Evolutionary conservation across 352 stramenopile genomes (phyloP).

Genomic region (Hyaloperonospora brassicae): DNA sequence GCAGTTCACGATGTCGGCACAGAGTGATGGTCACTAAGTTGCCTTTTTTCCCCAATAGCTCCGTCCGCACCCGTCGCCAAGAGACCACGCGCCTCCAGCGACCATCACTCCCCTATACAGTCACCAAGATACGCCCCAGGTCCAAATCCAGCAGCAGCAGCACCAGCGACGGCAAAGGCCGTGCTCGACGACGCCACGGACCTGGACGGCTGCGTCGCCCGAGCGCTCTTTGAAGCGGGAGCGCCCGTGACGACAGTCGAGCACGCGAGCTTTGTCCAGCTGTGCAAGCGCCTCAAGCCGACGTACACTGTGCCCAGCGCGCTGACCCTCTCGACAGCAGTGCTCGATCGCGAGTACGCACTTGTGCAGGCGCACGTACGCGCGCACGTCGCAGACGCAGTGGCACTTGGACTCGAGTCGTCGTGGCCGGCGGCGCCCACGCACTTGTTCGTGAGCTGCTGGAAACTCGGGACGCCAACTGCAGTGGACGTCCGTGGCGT

Average conservation of each 20-base stretch:
- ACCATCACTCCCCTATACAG: not conserved
- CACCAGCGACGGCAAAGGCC: conserved; percentile 5
- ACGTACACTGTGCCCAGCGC: conserved; percentile 43
- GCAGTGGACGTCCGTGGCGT: no score
- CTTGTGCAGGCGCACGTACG: conserved; percentile 52
- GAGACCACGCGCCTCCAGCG: conserved; percentile 8
- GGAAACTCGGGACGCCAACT: no score
- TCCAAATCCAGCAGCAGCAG: conserved; percentile 8
- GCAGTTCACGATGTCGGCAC: conserved; percentile 6
- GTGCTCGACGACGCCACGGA: conserved; percentile 44
- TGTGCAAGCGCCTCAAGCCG: conserved; percentile 54
- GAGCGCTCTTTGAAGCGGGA: conserved; percentile 45
- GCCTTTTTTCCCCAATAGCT: conserved; percentile 4
- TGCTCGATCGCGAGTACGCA: conserved; percentile 56
- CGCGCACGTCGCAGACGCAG: conserved; percentile 40
- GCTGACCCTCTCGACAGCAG: conserved; percentile 37
- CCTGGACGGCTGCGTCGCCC: conserved; percentile 48
- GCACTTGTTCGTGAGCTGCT: conserved; percentile 44
- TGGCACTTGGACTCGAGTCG: conserved; percentile 52
- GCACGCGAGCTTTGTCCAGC: conserved; percentile 45
- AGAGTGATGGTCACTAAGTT: conserved; percentile 21
- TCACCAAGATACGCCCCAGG: no score
- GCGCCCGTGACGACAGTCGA: conserved; percentile 52
- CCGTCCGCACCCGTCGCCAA: conserved; percentile 4
- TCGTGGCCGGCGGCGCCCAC: conserved; percentile 31